Evolutionary conservation across 73 alveolate genomes (phyloP).

Genomic region (Symbiodinium pilosum): DNA sequence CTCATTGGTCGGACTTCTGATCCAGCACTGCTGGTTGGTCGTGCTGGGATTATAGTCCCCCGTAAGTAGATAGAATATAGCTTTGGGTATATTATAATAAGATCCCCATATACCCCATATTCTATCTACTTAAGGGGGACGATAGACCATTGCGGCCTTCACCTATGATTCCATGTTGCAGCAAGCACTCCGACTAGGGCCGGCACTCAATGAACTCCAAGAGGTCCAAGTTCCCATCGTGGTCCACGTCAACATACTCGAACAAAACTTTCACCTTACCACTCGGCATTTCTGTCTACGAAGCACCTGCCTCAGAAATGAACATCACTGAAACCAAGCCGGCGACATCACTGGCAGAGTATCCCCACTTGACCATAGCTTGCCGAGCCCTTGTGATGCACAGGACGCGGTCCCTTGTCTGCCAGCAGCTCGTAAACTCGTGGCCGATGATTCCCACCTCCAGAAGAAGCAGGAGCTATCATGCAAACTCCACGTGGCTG

Average conservation of each 20-base stretch:
- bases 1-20: too few species aligned
- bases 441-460: slow-evolving; percentile 73
- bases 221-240: slow-evolving; percentile 32
- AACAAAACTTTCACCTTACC: slow-evolving; percentile 6
- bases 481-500: too few species aligned
- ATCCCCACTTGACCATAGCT: slow-evolving; percentile 84
- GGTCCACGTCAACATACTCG: slow-evolving; percentile 51
- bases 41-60: too few species aligned
- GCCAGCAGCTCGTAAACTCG: slow-evolving; percentile 79
- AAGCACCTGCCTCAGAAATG: too few species aligned
- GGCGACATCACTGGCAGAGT: slow-evolving; percentile 19
- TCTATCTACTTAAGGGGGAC: neutral
- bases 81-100: too few species aligned
- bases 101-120: neutral
- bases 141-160: neutral
- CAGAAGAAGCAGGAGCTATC: neutral
- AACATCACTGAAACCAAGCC: too few species aligned
- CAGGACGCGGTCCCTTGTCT: slow-evolving; percentile 50
- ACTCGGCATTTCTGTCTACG: too few species aligned
- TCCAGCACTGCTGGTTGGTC: too few species aligned
- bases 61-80: too few species aligned
- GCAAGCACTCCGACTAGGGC: too few species aligned
- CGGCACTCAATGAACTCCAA: slow-evolving; percentile 36
- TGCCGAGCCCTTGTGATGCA: slow-evolving; percentile 45
- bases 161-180: too few species aligned